A percentile compares a stretch with the other conserved stretches of the same genome.
Evolutionary conservation across 2,329 filamentous ascomycete genomes (phyloP).

Genomic region (Didymella pomorum): DNA sequence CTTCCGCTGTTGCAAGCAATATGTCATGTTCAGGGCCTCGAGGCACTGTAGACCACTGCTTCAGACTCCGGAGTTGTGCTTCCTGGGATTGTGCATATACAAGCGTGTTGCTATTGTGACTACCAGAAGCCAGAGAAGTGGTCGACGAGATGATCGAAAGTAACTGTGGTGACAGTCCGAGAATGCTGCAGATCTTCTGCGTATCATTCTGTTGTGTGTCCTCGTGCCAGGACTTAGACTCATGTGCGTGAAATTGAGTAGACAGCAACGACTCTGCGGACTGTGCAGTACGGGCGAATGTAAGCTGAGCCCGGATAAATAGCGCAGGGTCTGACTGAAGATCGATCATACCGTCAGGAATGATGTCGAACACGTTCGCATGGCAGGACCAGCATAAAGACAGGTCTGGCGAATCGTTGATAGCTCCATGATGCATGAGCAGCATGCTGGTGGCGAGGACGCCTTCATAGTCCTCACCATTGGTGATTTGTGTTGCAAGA

Average conservation of each 20-base stretch:
- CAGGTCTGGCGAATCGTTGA: conserved; percentile 37
- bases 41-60: conserved; percentile 40
- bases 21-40: conserved; percentile 37
- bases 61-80: conserved; percentile 35
- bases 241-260: conserved; percentile 35
- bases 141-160: conserved; percentile 42
- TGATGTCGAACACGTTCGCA: conserved; percentile 44
- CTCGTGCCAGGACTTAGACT: conserved; percentile 39
- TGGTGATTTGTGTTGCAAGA: conserved; percentile 39
- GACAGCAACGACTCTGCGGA: conserved; percentile 31
- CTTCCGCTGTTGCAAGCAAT: conserved; percentile 40
- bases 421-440: conserved; percentile 42
- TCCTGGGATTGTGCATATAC: conserved; percentile 40
- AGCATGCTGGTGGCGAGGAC: conserved; percentile 46
- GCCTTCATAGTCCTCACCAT: conserved; percentile 39
- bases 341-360: conserved; percentile 33
- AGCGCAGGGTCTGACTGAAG: conserved; percentile 37
- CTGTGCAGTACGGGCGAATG: conserved; percentile 42
- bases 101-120: conserved; percentile 26
- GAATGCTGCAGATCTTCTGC: conserved; percentile 34
- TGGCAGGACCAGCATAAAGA: conserved; percentile 46
- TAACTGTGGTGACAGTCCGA: conserved; percentile 43
- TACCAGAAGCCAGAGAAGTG: conserved; percentile 34
- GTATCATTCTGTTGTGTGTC: conserved; percentile 30
- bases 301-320: conserved; percentile 42